Percentiles rank a stretch among this genome's conserved stretches.
phyloP scores from a whole-genome alignment of 2,329 filamentous ascomycete genomes.

The Colletotrichum sp. region DNA sequence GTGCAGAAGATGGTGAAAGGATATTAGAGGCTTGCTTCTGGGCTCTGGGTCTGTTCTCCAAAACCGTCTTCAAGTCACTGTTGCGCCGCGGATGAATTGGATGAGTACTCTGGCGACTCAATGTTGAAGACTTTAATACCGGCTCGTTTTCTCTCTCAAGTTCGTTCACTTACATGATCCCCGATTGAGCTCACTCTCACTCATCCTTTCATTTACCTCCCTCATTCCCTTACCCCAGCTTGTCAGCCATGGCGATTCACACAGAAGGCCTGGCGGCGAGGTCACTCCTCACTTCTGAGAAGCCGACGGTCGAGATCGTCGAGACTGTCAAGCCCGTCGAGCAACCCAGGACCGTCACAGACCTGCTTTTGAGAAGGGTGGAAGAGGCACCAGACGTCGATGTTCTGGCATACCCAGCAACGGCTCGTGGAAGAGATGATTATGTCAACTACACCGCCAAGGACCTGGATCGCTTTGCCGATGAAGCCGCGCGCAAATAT shows the following conservation, averaged over 20 bases:
- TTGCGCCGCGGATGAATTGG: neutral
- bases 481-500: slow-evolving; percentile 23
- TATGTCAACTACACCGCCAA: slow-evolving; percentile 27
- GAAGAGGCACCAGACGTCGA: slow-evolving; percentile 7
- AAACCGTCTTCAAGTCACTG: neutral
- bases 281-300: neutral
- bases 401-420: slow-evolving; percentile 26
- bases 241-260: slow-evolving; percentile 1
- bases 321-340: slow-evolving; percentile 13
- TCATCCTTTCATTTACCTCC: neutral
- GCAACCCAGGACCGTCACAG: neutral
- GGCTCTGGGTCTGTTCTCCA: neutral
- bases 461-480: slow-evolving; percentile 27
- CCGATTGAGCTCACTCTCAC: neutral
- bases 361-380: neutral
- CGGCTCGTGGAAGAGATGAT: slow-evolving; percentile 22
- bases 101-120: neutral
- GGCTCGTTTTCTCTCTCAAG: neutral
- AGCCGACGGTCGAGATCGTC: slow-evolving; percentile 1
- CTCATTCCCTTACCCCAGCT: neutral
- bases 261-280: slow-evolving; percentile 1
- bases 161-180: neutral
- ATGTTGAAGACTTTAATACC: neutral
- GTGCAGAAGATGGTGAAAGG: neutral
- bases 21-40: neutral